Evolutionary conservation across 306 rosid species (phyloP).

Genomic region (Rosa lucieae): DNA sequence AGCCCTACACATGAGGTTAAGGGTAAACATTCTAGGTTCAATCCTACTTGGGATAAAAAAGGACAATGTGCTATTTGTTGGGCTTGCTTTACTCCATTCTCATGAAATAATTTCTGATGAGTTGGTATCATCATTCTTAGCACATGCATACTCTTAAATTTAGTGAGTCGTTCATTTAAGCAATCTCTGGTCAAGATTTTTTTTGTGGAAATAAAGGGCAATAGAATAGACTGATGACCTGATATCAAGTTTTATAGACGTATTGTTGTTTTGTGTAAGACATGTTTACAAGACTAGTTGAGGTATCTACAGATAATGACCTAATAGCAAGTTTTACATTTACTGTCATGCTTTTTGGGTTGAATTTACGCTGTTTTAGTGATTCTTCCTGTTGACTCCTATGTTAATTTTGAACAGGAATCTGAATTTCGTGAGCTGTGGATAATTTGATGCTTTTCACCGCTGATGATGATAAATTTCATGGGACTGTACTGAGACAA

Average conservation of each 20-base stretch:
- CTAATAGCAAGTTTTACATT: neutral
- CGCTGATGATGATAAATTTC: constrained; percentile 37
- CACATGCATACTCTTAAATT: neutral
- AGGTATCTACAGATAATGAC: no score
- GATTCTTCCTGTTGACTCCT: neutral
- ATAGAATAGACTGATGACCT: neutral
- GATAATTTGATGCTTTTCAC: constrained; percentile 42
- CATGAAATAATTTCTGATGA: neutral
- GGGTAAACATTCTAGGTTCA: neutral
- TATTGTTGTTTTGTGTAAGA: neutral
- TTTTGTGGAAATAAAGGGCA: neutral
- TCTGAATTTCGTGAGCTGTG: constrained; percentile 34
- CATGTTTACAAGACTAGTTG: neutral
- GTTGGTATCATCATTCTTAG: neutral
- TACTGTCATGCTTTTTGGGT: neutral
- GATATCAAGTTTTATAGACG: neutral
- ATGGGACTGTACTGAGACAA: constrained; percentile 41
- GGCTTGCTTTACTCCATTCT: neutral
- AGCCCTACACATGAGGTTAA: neutral
- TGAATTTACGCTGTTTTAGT: neutral
- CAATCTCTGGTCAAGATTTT: neutral
- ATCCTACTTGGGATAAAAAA: neutral
- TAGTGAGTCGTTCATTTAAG: neutral
- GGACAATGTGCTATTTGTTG: neutral
- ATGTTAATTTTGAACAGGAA: constrained; percentile 24